Conservation (phyloP, 2,329 filamentous ascomycete species). For the Sporothrix pseudoabietina region DNA sequence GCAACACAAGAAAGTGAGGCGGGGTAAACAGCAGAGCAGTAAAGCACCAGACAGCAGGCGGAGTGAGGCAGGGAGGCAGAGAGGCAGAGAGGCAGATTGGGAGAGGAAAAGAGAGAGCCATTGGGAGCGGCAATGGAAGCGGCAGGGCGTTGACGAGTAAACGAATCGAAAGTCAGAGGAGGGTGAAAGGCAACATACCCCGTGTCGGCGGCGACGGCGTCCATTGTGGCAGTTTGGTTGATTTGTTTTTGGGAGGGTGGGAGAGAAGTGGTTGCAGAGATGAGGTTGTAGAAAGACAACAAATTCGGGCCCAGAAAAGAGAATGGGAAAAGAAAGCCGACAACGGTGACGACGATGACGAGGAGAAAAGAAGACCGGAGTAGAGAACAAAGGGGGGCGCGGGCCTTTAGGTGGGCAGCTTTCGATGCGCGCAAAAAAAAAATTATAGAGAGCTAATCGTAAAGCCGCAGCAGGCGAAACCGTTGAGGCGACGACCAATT, state of each 20-base stretch:
- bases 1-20: background rate
- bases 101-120: background rate
- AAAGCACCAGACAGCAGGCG: background rate
- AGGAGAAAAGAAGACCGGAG: constrained; percentile 1
- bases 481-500: constrained; percentile 2
- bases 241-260: background rate
- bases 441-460: constrained; percentile 18
- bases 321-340: background rate
- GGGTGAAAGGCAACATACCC: constrained; percentile 22
- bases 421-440: constrained; percentile 18
- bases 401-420: background rate
- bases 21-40: background rate
- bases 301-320: background rate
- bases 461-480: constrained; percentile 13
- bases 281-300: background rate
- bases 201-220: background rate
- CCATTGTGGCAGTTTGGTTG: constrained; percentile 1
- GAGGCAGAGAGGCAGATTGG: background rate
- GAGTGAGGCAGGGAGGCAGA: constrained; percentile 5
- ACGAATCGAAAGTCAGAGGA: constrained; percentile 3
- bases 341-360: constrained; percentile 14
- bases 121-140: constrained; percentile 4
- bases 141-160: background rate
- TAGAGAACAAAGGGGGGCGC: background rate
- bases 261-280: background rate